phyloP scores from a whole-genome alignment of 1,139 yeast genomes.

The Lizanozyma gosingica region DNA sequence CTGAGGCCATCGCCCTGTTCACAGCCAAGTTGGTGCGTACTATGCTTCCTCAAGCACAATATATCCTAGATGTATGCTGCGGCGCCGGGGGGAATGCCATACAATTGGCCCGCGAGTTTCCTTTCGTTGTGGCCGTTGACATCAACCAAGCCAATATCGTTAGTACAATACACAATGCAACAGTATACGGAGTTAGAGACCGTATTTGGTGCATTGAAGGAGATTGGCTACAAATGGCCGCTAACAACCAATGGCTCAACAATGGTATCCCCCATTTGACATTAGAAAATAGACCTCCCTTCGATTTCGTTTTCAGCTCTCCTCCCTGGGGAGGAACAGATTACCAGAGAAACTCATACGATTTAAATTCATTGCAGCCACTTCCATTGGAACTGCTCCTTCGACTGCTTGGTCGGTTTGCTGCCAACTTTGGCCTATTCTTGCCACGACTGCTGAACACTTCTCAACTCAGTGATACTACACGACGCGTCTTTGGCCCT shows the following conservation, averaged over 20 bases:
- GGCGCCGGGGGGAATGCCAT: constrained; percentile 96
- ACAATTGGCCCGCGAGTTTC: constrained; percentile 61
- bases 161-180: constrained; percentile 67
- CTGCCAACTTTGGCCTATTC: constrained; percentile 55
- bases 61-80: constrained; percentile 67
- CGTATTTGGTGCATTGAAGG: constrained; percentile 41
- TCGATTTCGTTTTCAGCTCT: constrained; percentile 69
- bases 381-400: constrained; percentile 39
- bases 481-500: constrained; percentile 37
- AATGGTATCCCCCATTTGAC: constrained; percentile 21
- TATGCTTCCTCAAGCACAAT: constrained; percentile 39
- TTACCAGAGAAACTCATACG: constrained; percentile 29
- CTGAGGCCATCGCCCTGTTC: constrained; percentile 63
- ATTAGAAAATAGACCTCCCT: constrained; percentile 19
- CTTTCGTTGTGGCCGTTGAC: constrained; percentile 60
- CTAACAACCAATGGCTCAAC: constrained; percentile 11
- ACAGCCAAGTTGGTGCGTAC: constrained; percentile 48
- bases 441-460: constrained; percentile 67
- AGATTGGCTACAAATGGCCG: constrained; percentile 45
- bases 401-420: constrained; percentile 28
- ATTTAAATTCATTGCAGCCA: constrained; percentile 32
- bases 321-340: constrained; percentile 98
- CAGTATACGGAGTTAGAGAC: constrained; percentile 52
- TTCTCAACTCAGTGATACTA: constrained; percentile 43
- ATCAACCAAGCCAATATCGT: constrained; percentile 47